Conservation (phyloP, 2,329 filamentous ascomycete genomes). For the Magnaporthiopsis rhizophila region DNA sequence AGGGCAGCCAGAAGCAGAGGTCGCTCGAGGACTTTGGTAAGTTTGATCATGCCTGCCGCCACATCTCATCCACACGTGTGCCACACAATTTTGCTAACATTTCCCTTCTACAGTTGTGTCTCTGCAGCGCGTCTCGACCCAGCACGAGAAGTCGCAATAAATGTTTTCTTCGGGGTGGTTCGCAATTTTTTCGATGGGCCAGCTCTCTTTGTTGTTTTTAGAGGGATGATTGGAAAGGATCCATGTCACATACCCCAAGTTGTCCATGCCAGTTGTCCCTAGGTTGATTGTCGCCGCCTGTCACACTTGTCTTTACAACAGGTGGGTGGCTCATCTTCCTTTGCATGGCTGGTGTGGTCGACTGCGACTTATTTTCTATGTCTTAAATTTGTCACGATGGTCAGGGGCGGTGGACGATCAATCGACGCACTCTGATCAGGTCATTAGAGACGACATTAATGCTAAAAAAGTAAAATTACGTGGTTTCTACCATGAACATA, state of each 20-base stretch:
- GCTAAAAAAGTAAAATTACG: slow-evolving; percentile 32
- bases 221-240: slow-evolving; percentile 13
- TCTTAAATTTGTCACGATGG: slow-evolving; percentile 26
- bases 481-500: background rate
- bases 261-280: slow-evolving; percentile 1
- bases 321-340: background rate
- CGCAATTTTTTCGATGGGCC: slow-evolving; percentile 20
- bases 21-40: slow-evolving; percentile 85
- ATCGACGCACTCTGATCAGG: slow-evolving; percentile 17
- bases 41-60: slow-evolving; percentile 24
- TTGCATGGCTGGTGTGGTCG: background rate
- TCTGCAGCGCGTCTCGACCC: slow-evolving; percentile 80
- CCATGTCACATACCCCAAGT: slow-evolving; percentile 14
- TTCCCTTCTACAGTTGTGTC: slow-evolving; percentile 58
- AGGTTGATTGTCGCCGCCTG: background rate
- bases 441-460: slow-evolving; percentile 29
- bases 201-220: background rate
- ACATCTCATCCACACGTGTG: background rate
- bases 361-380: slow-evolving; percentile 18
- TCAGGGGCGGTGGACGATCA: slow-evolving; percentile 16
- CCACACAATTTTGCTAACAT: slow-evolving; percentile 34
- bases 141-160: slow-evolving; percentile 83
- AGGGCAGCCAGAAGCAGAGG: slow-evolving; percentile 75
- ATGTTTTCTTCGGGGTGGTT: slow-evolving; percentile 21
- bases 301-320: background rate